Percentiles rank a stretch among this genome's conserved stretches.
Conservation (phyloP, 2,329 filamentous ascomycete species). For the Venturia carpophila region DNA sequence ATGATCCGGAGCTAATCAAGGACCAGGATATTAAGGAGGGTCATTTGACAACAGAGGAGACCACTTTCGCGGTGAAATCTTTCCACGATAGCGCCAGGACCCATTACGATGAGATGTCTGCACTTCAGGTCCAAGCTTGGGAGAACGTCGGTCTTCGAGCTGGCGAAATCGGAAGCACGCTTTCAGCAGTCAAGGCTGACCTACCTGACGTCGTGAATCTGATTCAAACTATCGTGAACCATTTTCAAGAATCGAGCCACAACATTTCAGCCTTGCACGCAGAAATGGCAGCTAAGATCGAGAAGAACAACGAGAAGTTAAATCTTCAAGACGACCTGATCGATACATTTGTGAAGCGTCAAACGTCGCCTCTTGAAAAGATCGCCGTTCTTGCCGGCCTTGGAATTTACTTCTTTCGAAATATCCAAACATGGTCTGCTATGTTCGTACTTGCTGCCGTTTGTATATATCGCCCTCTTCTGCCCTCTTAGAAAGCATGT, state of each 20-base stretch:
- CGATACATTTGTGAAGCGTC: not conserved
- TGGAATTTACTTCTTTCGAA: not conserved
- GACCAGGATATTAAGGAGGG: not conserved
- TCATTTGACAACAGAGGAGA: not conserved
- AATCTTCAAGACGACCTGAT: not conserved
- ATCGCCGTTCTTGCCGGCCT: not conserved
- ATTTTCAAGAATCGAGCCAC: conserved; percentile 2
- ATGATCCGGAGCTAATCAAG: not conserved
- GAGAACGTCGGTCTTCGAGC: not conserved
- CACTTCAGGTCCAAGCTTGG: not conserved
- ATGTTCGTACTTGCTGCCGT: not conserved
- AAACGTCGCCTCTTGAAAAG: not conserved
- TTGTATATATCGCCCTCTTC: not conserved
- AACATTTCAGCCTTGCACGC: not conserved
- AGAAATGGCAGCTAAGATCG: conserved; percentile 4
- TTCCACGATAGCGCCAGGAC: conserved; percentile 6
- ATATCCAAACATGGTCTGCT: not conserved
- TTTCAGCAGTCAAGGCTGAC: not conserved
- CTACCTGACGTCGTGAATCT: conserved; percentile 5
- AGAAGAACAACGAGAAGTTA: not conserved
- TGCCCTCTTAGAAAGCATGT: not conserved
- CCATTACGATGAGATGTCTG: not conserved
- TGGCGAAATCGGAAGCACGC: not conserved
- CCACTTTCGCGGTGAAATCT: not conserved
- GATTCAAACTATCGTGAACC: not conserved